A percentile compares a stretch with the other conserved stretches of the same genome.
Conservation (phyloP, 306 rosid species). For the Dicorynia guianensis region DNA sequence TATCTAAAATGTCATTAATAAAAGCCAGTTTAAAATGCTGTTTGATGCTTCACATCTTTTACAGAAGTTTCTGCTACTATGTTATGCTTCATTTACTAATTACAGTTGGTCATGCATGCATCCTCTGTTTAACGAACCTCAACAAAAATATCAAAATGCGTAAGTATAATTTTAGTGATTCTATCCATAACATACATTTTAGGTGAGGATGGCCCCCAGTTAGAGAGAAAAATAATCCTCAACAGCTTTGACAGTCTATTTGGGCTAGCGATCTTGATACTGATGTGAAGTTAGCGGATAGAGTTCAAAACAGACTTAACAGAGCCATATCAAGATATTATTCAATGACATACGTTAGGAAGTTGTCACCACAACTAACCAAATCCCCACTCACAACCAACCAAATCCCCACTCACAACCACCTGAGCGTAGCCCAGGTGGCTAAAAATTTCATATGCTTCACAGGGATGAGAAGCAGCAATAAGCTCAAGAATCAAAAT, state of each 20-base stretch:
- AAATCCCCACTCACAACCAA: too few relatives aligned
- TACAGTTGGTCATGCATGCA: constrained; percentile 1
- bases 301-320: neutral
- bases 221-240: constrained; percentile 4
- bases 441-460: neutral
- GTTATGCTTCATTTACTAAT: neutral
- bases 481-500: neutral
- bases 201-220: neutral
- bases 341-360: neutral
- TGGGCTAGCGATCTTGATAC: neutral
- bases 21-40: neutral
- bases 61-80: constrained; percentile 4
- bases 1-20: neutral
- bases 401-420: too few relatives aligned
- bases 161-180: neutral
- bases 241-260: neutral
- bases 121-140: neutral
- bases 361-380: too few relatives aligned
- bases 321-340: neutral
- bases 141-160: neutral
- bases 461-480: constrained; percentile 14
- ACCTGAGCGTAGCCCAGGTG: too few relatives aligned
- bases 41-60: neutral
- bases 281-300: neutral
- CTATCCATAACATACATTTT: neutral